Percentiles rank a stretch among this genome's conserved stretches.
Evolutionary conservation across 108 stramenopile species (phyloP).

Genomic region (Stephanodiscus minutulus): DNA sequence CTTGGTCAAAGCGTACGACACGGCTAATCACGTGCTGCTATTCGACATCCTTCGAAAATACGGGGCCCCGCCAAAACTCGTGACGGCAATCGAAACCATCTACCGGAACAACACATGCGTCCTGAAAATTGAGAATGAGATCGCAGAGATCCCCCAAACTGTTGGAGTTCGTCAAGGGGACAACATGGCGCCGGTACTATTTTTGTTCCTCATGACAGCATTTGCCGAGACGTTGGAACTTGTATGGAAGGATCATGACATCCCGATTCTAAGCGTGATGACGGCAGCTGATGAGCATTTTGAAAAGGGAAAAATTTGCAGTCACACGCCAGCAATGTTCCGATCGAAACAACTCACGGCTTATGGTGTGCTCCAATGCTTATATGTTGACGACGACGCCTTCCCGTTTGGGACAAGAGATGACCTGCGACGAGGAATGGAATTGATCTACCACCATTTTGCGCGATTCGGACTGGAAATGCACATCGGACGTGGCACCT

Average conservation of each 20-base stretch:
- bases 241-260: background rate
- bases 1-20: constrained; percentile 32
- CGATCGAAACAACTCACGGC: too few species aligned
- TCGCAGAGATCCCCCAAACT: background rate
- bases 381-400: background rate
- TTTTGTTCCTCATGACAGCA: constrained; percentile 27
- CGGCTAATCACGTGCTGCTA: constrained; percentile 18
- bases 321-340: too few species aligned
- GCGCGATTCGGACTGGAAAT: too few species aligned
- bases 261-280: too few species aligned
- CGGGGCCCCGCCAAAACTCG: constrained; percentile 15
- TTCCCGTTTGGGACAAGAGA: background rate
- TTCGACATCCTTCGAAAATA: constrained; percentile 16
- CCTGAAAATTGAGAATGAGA: constrained; percentile 3
- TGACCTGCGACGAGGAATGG: too few species aligned
- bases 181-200: constrained; percentile 20
- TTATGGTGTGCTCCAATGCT: background rate
- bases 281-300: too few species aligned
- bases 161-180: constrained; percentile 9
- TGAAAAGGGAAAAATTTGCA: background rate
- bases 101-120: constrained; percentile 2
- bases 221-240: constrained; percentile 15
- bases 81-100: constrained; percentile 2
- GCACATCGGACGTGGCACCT: too few species aligned
- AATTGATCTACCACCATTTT: too few species aligned